Evolutionary conservation across 495 filamentous ascomycete genomes (phyloP).

Genomic region (Trichoderma gamsii): DNA sequence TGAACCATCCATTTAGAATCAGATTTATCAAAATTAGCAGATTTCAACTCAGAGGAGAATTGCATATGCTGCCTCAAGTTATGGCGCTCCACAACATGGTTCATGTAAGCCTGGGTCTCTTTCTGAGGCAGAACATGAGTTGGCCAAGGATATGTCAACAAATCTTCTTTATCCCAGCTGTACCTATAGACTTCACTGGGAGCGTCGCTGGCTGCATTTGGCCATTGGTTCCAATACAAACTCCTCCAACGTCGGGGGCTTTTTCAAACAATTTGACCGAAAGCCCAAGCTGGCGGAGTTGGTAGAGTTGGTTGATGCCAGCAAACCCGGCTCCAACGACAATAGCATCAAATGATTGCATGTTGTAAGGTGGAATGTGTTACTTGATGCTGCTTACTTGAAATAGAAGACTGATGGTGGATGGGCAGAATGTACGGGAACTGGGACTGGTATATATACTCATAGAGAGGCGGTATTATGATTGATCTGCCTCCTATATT

Average conservation of each 20-base stretch:
- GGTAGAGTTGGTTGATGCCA: slow-evolving; percentile 36
- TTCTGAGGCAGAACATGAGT: neutral
- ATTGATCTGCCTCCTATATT: too few relatives aligned
- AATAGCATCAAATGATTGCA: too few relatives aligned
- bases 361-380: too few relatives aligned
- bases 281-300: slow-evolving; percentile 34
- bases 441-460: too few relatives aligned
- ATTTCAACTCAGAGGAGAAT: neutral
- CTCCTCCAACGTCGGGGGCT: slow-evolving; percentile 42
- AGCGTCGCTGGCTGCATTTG: slow-evolving; percentile 32
- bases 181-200: slow-evolving; percentile 50
- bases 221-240: slow-evolving; percentile 52
- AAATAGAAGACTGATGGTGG: too few relatives aligned
- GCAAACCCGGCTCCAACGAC: neutral
- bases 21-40: too few relatives aligned
- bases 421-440: too few relatives aligned
- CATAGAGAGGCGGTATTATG: too few relatives aligned
- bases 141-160: slow-evolving; percentile 39
- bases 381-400: too few relatives aligned
- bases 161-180: slow-evolving; percentile 32
- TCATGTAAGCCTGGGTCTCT: neutral
- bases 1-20: neutral
- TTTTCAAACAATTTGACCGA: slow-evolving; percentile 43
- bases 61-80: neutral
- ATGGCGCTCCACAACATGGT: neutral